phyloP scores from a whole-genome alignment of 495 filamentous ascomycete genomes.

The Aspergillus bridgeri region DNA sequence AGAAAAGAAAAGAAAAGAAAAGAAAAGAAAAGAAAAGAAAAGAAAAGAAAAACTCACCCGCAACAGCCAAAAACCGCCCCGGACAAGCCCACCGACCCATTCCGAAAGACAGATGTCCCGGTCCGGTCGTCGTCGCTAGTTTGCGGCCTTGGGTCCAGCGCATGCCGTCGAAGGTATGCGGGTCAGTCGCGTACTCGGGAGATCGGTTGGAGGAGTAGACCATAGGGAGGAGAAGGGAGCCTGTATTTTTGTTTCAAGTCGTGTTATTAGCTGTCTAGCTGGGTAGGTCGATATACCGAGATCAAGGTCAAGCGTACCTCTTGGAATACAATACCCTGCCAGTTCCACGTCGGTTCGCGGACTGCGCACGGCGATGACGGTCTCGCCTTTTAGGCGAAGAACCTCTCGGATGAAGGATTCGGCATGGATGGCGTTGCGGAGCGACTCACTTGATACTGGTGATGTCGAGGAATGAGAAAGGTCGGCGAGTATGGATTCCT shows the following conservation, averaged over 20 bases:
- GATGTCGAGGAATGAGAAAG: neutral
- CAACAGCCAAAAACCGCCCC: neutral
- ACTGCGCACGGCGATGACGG: neutral
- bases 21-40: neutral
- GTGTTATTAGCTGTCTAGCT: too few species aligned
- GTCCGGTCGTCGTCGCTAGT: neutral
- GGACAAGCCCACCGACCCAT: neutral
- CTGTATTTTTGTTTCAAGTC: neutral
- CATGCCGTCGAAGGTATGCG: neutral
- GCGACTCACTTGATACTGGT: neutral
- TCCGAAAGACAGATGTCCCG: neutral
- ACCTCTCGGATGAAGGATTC: neutral
- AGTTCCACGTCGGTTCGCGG: neutral
- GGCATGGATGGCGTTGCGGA: neutral
- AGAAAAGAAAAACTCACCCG: neutral
- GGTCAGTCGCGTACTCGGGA: neutral
- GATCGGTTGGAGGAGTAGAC: neutral
- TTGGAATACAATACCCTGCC: neutral
- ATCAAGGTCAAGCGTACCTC: too few species aligned
- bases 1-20: too few species aligned
- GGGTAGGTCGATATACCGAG: too few species aligned
- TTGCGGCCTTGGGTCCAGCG: neutral
- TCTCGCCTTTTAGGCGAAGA: neutral
- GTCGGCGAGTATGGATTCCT: neutral
- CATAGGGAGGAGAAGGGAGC: neutral